Evolutionary conservation across 2,329 filamentous ascomycete species (phyloP).

Genomic region (Aspergillus awamori): DNA sequence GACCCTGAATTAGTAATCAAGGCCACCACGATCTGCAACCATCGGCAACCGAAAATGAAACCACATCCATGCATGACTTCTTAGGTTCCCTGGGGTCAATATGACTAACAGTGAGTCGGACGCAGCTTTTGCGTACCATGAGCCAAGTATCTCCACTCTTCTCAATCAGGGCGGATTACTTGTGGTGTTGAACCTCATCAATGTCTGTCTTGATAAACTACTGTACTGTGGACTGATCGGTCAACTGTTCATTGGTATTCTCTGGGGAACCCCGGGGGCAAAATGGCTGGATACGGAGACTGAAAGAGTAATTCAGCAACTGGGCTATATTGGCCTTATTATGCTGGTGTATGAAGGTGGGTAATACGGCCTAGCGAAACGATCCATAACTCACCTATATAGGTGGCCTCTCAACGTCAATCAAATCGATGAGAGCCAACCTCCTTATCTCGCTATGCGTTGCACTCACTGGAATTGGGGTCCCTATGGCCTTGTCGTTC

Average conservation of each 20-base stretch:
- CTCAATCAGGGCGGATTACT: conserved; percentile 65
- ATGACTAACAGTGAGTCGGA: conserved; percentile 11
- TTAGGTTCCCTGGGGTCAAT: not conserved
- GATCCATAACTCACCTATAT: not conserved
- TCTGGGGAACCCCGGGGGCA: conserved; percentile 69
- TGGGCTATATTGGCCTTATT: conserved; percentile 75
- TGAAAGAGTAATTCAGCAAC: conserved; percentile 61
- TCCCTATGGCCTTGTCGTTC: conserved; percentile 70
- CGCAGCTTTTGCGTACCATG: conserved; percentile 59
- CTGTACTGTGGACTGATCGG: conserved; percentile 73
- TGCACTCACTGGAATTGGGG: conserved; percentile 65
- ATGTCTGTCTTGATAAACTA: conserved; percentile 59
- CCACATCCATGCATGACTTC: no score
- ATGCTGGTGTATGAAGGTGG: conserved; percentile 71
- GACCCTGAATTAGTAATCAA: no score
- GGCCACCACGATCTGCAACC: no score
- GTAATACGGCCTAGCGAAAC: not conserved
- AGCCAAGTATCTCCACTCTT: conserved; percentile 62
- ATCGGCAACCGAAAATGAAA: no score
- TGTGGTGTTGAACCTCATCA: conserved; percentile 62
- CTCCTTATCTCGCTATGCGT: conserved; percentile 62
- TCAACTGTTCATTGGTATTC: conserved; percentile 70
- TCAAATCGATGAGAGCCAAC: conserved; percentile 61
- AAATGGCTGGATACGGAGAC: conserved; percentile 58
- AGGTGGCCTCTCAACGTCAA: conserved; percentile 34